phyloP scores from a whole-genome alignment of 129 eudicot species.

The Rutidosis leptorrhynchoides region DNA sequence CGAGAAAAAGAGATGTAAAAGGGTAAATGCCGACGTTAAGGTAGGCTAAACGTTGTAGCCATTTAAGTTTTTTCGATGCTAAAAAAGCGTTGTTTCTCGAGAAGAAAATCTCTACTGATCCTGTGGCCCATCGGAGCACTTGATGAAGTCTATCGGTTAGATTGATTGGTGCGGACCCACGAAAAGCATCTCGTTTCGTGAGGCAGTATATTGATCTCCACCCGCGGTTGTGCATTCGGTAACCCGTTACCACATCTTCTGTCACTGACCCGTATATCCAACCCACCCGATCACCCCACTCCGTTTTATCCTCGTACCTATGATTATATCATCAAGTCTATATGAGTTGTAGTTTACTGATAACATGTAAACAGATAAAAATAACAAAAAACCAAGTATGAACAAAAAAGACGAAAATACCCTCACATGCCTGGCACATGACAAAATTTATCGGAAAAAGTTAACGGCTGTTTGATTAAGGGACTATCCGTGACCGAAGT shows the following conservation, averaged over 20 bases:
- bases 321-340: constrained; percentile 7
- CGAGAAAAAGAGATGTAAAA: constrained; percentile 34
- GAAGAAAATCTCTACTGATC: constrained; percentile 40
- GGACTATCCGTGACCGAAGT: no score
- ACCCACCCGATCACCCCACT: constrained; percentile 44
- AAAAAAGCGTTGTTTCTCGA: constrained; percentile 37
- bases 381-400: not conserved
- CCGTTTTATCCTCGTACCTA: constrained; percentile 43
- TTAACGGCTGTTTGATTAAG: no score
- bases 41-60: constrained; percentile 38
- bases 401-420: no score
- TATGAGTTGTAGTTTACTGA: not conserved
- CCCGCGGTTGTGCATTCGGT: constrained; percentile 46
- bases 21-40: constrained; percentile 41
- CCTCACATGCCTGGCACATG: no score
- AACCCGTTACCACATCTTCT: constrained; percentile 42
- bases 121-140: constrained; percentile 44
- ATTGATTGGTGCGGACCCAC: constrained; percentile 42
- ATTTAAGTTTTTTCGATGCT: constrained; percentile 26
- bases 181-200: constrained; percentile 41
- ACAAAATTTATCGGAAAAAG: no score
- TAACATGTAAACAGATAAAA: not conserved
- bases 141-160: constrained; percentile 42
- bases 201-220: constrained; percentile 43
- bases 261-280: constrained; percentile 43